Base-by-base conservation (phyloP, 306 rosid species). In the Quercus wislizeni region DNA sequence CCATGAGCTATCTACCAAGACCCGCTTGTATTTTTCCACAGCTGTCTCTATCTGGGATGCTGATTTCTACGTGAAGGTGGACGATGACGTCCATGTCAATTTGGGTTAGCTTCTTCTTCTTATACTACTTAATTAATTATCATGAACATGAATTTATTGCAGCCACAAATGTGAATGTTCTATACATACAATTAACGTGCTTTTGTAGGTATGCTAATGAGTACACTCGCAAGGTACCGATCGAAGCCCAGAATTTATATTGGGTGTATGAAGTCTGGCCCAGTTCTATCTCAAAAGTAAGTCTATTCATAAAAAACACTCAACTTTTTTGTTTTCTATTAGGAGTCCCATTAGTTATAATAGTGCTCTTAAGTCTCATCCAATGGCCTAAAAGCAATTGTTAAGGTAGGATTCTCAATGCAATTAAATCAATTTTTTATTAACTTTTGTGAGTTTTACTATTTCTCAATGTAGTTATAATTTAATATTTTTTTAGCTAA, bases 181-280 rank as follows among this genome's bases (percentile, higher is more conserved):
- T 49, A 2, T 10, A 17, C 55, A 6, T 31, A 1, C 57, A 62
- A 18, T 17, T 49, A 21, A 15, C 15, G 3, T 41, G n/a, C 27
- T 79, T 14, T 25, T 82, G 77, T 63, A 87, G 97, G 92, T 20
- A 80, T 38, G 84, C 81, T 94, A 12, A 89, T 61, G 77, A 80
- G 57, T 27, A 84, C 94, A 17, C 92, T 94, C 35, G 91, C 89
- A 7, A 87, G 80, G 71, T 85, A 91, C 75, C 74, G 93, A 27
- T 82, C 90, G 6, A 92, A 83, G 38, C 95, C 98, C 38, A 87
- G 97, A 73, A 73, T 87, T 76, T 94, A 94, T 20, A 87, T 94
- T 74, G 98, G 98, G 30, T 94, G 98, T 84, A 94, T 94, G 98
- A 94, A 94, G 83, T 94, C 98, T 5, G 98, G 98, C n/a, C 97